Percentiles rank a stretch among this genome's conserved stretches.
phyloP scores from a whole-genome alignment of 345 rosid species.

The Dovyalis caffra region DNA sequence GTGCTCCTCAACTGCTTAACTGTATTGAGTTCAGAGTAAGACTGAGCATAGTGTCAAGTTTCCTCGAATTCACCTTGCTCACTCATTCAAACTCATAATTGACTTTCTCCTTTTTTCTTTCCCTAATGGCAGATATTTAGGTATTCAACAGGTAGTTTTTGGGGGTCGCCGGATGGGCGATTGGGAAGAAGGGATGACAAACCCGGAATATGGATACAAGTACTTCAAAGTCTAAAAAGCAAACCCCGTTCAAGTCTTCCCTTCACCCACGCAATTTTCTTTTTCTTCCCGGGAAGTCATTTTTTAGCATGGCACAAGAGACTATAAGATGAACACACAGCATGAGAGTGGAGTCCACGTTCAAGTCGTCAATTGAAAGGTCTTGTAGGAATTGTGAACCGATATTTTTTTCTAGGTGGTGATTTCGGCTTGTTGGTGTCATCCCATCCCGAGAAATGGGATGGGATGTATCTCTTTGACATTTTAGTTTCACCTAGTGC shows the following conservation, averaged over 20 bases:
- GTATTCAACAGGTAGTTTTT: constrained; percentile 82
- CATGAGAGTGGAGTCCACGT: not conserved
- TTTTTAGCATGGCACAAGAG: not conserved
- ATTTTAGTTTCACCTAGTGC: not conserved
- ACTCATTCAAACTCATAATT: not conserved
- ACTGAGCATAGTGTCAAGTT: not conserved
- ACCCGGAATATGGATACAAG: constrained; percentile 71
- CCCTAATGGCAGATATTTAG: constrained; percentile 52
- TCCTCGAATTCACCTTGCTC: not conserved
- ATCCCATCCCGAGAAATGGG: not conserved
- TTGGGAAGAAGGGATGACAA: constrained; percentile 95
- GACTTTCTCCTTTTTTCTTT: not conserved
- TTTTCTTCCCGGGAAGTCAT: not conserved
- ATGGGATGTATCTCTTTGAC: not conserved
- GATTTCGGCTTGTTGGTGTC: not conserved
- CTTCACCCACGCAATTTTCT: not conserved
- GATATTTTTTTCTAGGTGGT: not conserved
- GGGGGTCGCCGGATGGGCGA: constrained; percentile 82
- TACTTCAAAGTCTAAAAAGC: constrained; percentile 63
- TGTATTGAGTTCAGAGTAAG: constrained; percentile 85
- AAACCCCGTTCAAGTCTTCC: not conserved
- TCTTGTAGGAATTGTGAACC: not conserved
- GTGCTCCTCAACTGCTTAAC: constrained; percentile 87
- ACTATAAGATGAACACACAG: not conserved
- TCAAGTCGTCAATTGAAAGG: not conserved